A percentile compares a stretch with the other conserved stretches of the same genome.
These are phyloP conservation scores for Sideroxylon spinosum DNA, from an alignment of 179 eudicot genomes.

Conservation along the genomic window DNA sequence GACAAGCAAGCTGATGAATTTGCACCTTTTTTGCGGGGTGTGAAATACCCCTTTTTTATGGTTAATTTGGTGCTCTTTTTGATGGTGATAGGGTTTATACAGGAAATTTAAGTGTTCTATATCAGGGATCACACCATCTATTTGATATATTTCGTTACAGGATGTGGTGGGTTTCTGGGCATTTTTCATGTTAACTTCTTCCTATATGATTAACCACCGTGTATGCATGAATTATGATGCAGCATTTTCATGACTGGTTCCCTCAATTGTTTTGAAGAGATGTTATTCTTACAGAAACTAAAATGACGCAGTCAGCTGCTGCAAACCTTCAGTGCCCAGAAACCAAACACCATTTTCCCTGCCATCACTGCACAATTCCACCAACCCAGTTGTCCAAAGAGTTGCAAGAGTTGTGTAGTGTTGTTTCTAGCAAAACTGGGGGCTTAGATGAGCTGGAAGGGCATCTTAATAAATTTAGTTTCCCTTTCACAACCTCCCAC, in stretches of 20 bases:
- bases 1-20: too few relatives aligned
- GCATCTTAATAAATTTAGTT: constrained; percentile 29
- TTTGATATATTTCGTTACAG: constrained; percentile 33
- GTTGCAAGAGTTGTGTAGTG: constrained; percentile 35
- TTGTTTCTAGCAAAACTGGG: constrained; percentile 46
- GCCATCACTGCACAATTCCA: constrained; percentile 22
- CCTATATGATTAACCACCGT: not conserved
- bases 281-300: constrained; percentile 12
- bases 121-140: constrained; percentile 27
- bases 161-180: not conserved
- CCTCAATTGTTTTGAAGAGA: not conserved
- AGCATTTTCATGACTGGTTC: not conserved
- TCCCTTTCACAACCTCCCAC: constrained; percentile 34
- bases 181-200: not conserved
- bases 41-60: too few relatives aligned
- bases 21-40: too few relatives aligned
- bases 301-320: constrained; percentile 15
- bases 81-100: too few relatives aligned
- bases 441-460: constrained; percentile 49
- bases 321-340: constrained; percentile 24
- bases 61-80: too few relatives aligned
- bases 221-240: not conserved
- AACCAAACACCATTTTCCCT: constrained; percentile 16
- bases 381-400: constrained; percentile 15
- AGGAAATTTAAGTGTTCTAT: not conserved